Conservation (phyloP, 2,329 filamentous ascomycete species). For the Neofusicoccum sp. region DNA sequence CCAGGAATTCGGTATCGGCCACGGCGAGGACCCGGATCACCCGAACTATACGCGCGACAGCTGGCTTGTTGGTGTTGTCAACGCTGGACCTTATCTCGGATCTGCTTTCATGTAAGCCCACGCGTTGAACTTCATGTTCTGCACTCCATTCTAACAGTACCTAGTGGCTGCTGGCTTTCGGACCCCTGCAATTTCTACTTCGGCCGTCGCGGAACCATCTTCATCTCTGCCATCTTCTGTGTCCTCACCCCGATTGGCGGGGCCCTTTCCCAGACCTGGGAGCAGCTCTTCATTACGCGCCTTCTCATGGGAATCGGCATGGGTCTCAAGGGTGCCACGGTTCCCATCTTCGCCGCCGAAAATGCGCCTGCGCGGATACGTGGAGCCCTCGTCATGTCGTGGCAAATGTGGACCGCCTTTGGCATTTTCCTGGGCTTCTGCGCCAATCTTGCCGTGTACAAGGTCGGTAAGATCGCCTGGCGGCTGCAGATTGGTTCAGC, state of each 20-base stretch:
- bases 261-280: slow-evolving; percentile 71
- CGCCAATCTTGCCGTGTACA: slow-evolving; percentile 44
- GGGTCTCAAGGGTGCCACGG: slow-evolving; percentile 73
- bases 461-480: slow-evolving; percentile 41
- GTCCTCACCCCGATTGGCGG: slow-evolving; percentile 51
- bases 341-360: slow-evolving; percentile 77
- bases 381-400: slow-evolving; percentile 38
- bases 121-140: neutral
- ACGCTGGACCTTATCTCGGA: slow-evolving; percentile 65
- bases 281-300: slow-evolving; percentile 69
- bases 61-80: slow-evolving; percentile 66
- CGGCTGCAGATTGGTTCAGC: slow-evolving; percentile 45
- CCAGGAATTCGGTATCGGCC: slow-evolving; percentile 52
- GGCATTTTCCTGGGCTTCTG: slow-evolving; percentile 51
- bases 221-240: slow-evolving; percentile 71
- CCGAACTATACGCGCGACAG: slow-evolving; percentile 10
- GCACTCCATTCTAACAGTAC: neutral
- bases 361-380: slow-evolving; percentile 56
- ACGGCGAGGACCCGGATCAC: slow-evolving; percentile 29
- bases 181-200: slow-evolving; percentile 71
- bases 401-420: slow-evolving; percentile 49
- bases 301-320: slow-evolving; percentile 77
- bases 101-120: slow-evolving; percentile 59
- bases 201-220: slow-evolving; percentile 76
- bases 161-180: slow-evolving; percentile 69